These are phyloP conservation scores for Xylaria telfairii DNA, from an alignment of 495 filamentous ascomycete species.

Conservation along the genomic window DNA sequence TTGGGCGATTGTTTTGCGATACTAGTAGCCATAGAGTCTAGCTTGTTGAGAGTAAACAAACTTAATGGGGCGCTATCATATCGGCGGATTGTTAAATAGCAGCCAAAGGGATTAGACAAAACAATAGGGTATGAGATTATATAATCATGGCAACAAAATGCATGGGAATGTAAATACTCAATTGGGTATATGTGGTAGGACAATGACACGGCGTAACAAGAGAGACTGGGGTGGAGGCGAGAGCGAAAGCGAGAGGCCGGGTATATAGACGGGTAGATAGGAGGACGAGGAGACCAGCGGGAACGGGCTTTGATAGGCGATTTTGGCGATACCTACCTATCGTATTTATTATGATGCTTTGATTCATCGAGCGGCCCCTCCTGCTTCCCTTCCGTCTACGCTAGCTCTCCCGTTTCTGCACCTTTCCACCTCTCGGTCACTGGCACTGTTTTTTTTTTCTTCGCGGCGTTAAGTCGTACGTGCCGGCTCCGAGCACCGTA, in stretches of 20 bases:
- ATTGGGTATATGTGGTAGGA: not conserved
- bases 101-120: not conserved
- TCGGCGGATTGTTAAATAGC: not conserved
- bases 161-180: not conserved
- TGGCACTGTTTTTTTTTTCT: not conserved
- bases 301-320: constrained; percentile 19
- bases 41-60: not conserved
- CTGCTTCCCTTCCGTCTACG: not conserved
- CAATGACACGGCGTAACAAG: not conserved
- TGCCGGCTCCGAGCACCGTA: constrained; percentile 26
- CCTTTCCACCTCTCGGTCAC: not conserved
- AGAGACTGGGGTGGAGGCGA: not conserved
- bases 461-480: constrained; percentile 20
- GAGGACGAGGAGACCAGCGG: constrained; percentile 16
- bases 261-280: not conserved
- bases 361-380: constrained; percentile 37
- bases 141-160: not conserved
- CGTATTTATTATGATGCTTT: constrained; percentile 39
- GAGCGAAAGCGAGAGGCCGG: not conserved
- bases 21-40: not conserved
- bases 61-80: constrained; percentile 3
- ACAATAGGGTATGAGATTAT: not conserved
- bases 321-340: constrained; percentile 10
- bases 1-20: not conserved
- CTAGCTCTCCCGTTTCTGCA: not conserved